Conservation (phyloP, 2,329 filamentous ascomycete genomes). For the Nemania sp. region DNA sequence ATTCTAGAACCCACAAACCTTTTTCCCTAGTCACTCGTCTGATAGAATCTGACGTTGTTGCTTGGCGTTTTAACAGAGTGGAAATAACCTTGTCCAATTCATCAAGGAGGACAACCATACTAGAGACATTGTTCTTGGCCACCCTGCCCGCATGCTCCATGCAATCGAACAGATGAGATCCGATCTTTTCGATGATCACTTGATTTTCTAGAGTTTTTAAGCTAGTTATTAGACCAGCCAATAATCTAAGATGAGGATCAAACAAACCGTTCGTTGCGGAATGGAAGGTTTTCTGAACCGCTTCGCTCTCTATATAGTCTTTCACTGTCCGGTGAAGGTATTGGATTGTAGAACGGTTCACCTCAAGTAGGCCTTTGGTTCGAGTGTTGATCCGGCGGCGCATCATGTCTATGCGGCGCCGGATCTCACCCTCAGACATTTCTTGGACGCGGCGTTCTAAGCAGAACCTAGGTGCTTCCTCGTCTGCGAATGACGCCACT, state of each 20-base stretch:
- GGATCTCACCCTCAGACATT: neutral
- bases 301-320: conserved; percentile 2
- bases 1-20: neutral
- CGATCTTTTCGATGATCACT: neutral
- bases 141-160: neutral
- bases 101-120: neutral
- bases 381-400: neutral
- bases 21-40: neutral
- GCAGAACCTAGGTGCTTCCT: neutral
- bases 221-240: neutral
- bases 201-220: neutral
- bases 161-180: neutral
- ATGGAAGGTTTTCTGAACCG: neutral
- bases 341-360: neutral
- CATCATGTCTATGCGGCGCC: neutral
- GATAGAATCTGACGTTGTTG: neutral
- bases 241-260: neutral
- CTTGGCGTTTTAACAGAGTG: neutral
- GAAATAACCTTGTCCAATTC: neutral
- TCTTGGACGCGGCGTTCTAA: neutral
- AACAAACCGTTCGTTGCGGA: neutral
- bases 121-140: neutral
- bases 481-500: neutral
- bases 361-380: neutral
- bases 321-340: neutral